phyloP scores from a whole-genome alignment of 352 stramenopile genomes.

The Pythium graminicola region DNA sequence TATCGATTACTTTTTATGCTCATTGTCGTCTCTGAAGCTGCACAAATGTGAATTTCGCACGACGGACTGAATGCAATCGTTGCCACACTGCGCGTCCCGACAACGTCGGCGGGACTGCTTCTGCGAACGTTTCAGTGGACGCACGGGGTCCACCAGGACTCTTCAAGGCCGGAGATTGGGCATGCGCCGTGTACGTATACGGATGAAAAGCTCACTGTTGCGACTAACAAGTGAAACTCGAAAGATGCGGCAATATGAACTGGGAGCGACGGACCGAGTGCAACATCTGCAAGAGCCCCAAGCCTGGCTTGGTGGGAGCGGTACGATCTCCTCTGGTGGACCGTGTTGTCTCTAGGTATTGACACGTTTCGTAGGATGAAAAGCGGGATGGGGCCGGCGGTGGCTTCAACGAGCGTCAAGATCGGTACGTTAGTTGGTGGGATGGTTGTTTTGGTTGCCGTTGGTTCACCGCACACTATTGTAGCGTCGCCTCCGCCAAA shows the following conservation, averaged over 20 bases:
- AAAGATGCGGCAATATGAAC: conserved; percentile 82
- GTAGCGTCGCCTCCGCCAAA: conserved; percentile 58
- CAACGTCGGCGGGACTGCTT: conserved; percentile 17
- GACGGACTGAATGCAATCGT: conserved; percentile 71
- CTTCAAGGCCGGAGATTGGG: conserved; percentile 77
- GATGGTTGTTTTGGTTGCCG: not conserved
- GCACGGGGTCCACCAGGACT: conserved; percentile 57
- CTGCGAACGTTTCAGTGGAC: conserved; percentile 33
- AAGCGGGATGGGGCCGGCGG: conserved; percentile 69
- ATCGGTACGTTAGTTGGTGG: conserved; percentile 40
- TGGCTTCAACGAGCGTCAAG: conserved; percentile 80
- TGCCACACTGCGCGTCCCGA: conserved; percentile 65
- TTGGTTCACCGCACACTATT: not conserved
- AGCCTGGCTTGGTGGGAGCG: conserved; percentile 56
- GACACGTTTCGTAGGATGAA: conserved; percentile 40
- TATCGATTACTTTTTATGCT: not conserved
- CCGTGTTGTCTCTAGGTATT: not conserved
- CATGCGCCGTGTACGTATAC: conserved; percentile 60
- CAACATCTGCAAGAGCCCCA: conserved; percentile 83
- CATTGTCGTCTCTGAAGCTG: conserved; percentile 35
- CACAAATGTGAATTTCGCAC: conserved; percentile 81
- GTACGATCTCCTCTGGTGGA: conserved; percentile 21
- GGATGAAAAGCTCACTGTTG: not conserved
- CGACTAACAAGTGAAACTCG: not conserved
- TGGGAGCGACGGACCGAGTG: conserved; percentile 81